Evolutionary conservation across 2,329 filamentous ascomycete species (phyloP).

Genomic region (Aspergillus pseudoviridinutans): DNA sequence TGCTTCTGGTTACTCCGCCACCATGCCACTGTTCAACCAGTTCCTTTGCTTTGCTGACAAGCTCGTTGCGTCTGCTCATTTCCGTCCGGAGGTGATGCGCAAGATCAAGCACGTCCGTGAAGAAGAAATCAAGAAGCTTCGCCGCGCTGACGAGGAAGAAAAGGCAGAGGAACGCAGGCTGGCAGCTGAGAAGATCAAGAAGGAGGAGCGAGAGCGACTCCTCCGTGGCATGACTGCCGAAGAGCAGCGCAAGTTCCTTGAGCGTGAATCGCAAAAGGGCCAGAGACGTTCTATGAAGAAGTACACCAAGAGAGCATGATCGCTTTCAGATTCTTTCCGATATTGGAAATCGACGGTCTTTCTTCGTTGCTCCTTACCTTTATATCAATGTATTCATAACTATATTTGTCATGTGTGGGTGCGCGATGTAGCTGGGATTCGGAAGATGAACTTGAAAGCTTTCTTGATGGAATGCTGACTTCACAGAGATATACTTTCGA

Average conservation of each 20-base stretch:
- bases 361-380: not conserved
- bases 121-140: slow-evolving; percentile 72
- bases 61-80: slow-evolving; percentile 72
- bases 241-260: slow-evolving; percentile 79
- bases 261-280: slow-evolving; percentile 75
- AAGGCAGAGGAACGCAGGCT: slow-evolving; percentile 58
- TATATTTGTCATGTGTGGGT: not conserved
- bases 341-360: not conserved
- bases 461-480: not conserved
- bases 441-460: not conserved
- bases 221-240: slow-evolving; percentile 73
- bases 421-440: not conserved
- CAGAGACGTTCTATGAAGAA: slow-evolving; percentile 60
- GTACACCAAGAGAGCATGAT: slow-evolving; percentile 49
- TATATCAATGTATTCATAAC: not conserved
- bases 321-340: slow-evolving; percentile 11
- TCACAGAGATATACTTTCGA: not conserved
- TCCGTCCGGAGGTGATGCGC: slow-evolving; percentile 83
- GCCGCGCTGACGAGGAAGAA: slow-evolving; percentile 70
- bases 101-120: slow-evolving; percentile 80
- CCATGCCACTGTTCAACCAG: slow-evolving; percentile 72
- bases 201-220: slow-evolving; percentile 83
- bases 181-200: slow-evolving; percentile 61
- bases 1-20: slow-evolving; percentile 57
- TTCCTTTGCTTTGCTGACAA: slow-evolving; percentile 82